Evolutionary conservation across 1,284 basidiomycete species (phyloP), one percentile per base, ranked within the genome.

Genomic region (Boletus hoseneyae): DNA sequence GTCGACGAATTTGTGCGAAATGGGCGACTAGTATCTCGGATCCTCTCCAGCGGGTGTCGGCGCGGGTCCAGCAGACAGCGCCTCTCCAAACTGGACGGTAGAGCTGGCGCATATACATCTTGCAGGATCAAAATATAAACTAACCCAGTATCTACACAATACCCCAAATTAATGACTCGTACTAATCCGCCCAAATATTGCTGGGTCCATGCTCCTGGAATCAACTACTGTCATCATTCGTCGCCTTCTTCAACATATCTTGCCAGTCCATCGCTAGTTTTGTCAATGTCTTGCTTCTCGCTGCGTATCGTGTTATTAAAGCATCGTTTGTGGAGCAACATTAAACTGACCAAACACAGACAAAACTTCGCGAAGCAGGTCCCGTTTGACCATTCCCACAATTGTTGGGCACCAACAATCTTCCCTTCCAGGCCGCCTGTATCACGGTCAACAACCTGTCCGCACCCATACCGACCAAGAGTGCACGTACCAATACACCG

Each of bases 181-280:
- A 30, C 27, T 29, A 4, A 7, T 11, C 15, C 4, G 47, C 23
- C 18, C 27, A 36, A 37, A 32, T 19, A 18, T 12, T 19, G 32
- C 36, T 37, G 30, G n/a, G n/a, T n/a, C n/a, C n/a, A n/a, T n/a
- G n/a, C n/a, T n/a, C n/a, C n/a, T 29, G 12, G 15, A 27, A 4
- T 58, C 50, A 64, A 10, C 35, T n/a, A 25, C 15, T 32, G 44
- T 80, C 78, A 47, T 80, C 82, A 45, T 59, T 75, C 33, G 72
- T 69, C 8, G 82, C 76, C 61, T 76, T 84, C 68, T 82, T 87
- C 55, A 91, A 63, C 32, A 76, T 73, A 52, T 90, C 89, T 65
- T 90, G 85, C 84, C 87, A 92, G 57, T 90, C 86, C 54, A 79
- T 65, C 5, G 83, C 89, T 19, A 91, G 71, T 58, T 85, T 83